These are phyloP conservation scores for Diacronema lutheri DNA, from an alignment of 78 protist genomes.

Conservation along the genomic window DNA sequence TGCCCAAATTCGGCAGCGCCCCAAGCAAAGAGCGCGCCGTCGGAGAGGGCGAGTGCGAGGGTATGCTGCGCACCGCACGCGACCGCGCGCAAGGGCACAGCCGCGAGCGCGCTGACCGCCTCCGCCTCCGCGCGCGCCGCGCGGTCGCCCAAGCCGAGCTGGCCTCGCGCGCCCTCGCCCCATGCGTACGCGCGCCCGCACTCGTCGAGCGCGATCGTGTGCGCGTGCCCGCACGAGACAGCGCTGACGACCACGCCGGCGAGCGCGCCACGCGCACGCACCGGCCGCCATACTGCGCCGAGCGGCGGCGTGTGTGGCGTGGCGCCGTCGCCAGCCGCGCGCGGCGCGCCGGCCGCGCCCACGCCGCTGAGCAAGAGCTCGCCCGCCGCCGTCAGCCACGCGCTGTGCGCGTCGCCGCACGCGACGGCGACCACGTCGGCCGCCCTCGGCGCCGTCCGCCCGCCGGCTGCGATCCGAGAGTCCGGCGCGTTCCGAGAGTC, in stretches of 20 bases:
- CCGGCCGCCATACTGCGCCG: neutral
- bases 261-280: neutral
- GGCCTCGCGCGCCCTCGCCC: neutral
- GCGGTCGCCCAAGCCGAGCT: neutral
- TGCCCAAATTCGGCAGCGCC: no score
- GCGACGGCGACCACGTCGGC: neutral
- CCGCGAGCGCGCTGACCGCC: neutral
- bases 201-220: neutral
- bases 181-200: neutral
- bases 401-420: slow-evolving; percentile 10
- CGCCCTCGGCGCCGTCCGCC: no score
- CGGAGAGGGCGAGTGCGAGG: neutral
- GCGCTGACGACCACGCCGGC: neutral
- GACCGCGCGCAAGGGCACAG: neutral
- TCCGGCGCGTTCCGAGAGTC: no score
- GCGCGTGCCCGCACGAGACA: slow-evolving; percentile 1
- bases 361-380: neutral
- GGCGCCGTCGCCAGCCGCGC: no score
- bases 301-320: no score
- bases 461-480: no score
- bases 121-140: neutral
- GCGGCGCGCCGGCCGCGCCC: neutral
- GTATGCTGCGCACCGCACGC: neutral
- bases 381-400: neutral
- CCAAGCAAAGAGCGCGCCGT: no score